A percentile compares a stretch with the other conserved stretches of the same genome.
Evolutionary conservation across 768 basidiomycete species (phyloP).

Genomic region (Termitomyces sp.): DNA sequence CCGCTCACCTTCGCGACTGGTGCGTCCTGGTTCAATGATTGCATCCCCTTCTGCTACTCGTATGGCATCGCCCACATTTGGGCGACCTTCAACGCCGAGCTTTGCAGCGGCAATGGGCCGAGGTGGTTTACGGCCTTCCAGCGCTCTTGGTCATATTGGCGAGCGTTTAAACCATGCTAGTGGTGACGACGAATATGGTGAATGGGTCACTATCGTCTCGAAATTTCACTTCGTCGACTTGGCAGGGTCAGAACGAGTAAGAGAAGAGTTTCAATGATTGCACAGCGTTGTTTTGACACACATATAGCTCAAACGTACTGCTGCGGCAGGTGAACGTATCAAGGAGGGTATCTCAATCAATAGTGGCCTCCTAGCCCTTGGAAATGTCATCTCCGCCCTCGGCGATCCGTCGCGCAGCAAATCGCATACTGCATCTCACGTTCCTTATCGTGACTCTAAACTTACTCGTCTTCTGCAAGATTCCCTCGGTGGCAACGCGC

Average conservation of each 20-base stretch:
- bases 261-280: conserved; percentile 20
- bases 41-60: conserved; percentile 35
- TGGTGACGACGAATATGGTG: conserved; percentile 60
- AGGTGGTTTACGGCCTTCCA: conserved; percentile 67
- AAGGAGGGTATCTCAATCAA: conserved; percentile 99
- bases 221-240: conserved; percentile 99
- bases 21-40: conserved; percentile 79
- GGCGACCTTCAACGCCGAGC: conserved; percentile 74
- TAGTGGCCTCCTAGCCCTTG: conserved; percentile 90
- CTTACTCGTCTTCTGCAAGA: conserved; percentile 95
- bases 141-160: conserved; percentile 68
- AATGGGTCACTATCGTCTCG: conserved; percentile 86
- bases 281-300: conserved; percentile 10
- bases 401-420: conserved; percentile 89
- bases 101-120: conserved; percentile 72
- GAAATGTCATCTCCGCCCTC: conserved; percentile 97
- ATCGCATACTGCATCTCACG: conserved; percentile 77
- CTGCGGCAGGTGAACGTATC: conserved; percentile 92
- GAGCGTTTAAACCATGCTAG: conserved; percentile 33
- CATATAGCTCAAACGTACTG: conserved; percentile 85
- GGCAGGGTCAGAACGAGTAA: conserved; percentile 91
- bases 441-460: conserved; percentile 98
- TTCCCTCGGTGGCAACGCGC: conserved; percentile 94
- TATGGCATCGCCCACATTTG: conserved; percentile 74
- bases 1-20: conserved; percentile 72